These are phyloP conservation scores for Talaromyces sp. DNA, from an alignment of 2,329 filamentous ascomycete genomes.

Conservation along the genomic window DNA sequence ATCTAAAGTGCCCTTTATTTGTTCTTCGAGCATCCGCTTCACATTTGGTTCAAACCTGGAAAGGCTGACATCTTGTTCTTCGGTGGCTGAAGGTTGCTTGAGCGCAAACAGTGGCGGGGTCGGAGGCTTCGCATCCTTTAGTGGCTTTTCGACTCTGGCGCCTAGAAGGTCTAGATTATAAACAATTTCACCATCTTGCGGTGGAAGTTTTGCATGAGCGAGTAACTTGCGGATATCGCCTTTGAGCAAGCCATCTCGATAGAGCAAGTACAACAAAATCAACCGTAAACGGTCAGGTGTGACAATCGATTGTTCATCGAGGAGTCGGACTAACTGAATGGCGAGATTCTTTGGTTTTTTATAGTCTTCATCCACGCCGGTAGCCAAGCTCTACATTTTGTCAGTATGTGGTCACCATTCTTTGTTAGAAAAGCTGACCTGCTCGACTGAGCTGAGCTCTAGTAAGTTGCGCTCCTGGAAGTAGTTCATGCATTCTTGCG, in stretches of 20 bases:
- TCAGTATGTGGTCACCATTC: neutral
- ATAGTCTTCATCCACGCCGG: constrained; percentile 87
- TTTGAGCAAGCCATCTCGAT: constrained; percentile 75
- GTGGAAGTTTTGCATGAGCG: constrained; percentile 74
- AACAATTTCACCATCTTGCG: constrained; percentile 68
- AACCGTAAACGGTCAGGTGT: constrained; percentile 76
- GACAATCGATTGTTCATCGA: constrained; percentile 76
- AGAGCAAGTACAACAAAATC: constrained; percentile 80
- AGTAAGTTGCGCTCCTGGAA: constrained; percentile 82
- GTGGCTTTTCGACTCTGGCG: constrained; percentile 63
- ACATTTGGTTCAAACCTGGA: constrained; percentile 80
- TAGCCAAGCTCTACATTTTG: constrained; percentile 64
- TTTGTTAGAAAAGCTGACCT: constrained; percentile 44
- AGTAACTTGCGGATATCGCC: constrained; percentile 83
- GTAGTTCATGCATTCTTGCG: constrained; percentile 91
- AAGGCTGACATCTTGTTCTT: constrained; percentile 75
- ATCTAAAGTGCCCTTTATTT: constrained; percentile 66
- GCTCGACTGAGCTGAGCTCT: constrained; percentile 84
- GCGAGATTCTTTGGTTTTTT: constrained; percentile 86
- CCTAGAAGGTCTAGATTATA: constrained; percentile 76
- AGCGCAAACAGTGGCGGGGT: constrained; percentile 67
- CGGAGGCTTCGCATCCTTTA: constrained; percentile 73
- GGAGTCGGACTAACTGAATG: constrained; percentile 77
- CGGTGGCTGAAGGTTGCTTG: constrained; percentile 54
- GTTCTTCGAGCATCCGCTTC: constrained; percentile 76